These are phyloP conservation scores for Pyrus betulifolia DNA, from an alignment of 306 rosid genomes.

Conservation along the genomic window DNA sequence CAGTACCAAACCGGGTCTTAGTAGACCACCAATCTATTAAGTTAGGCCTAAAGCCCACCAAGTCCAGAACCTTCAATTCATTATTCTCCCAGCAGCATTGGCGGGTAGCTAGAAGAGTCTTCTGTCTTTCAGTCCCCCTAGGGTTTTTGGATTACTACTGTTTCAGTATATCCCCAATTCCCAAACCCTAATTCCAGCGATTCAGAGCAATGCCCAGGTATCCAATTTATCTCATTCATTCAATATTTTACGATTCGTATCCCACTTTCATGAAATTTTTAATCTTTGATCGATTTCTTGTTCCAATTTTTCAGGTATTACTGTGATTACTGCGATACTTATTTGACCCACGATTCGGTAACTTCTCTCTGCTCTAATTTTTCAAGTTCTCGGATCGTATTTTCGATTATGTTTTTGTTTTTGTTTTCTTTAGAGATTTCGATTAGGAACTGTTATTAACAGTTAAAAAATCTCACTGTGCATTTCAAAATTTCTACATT, in stretches of 20 bases:
- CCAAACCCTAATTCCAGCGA: background rate
- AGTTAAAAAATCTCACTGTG: too few species aligned
- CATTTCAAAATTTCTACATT: too few species aligned
- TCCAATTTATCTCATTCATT: background rate
- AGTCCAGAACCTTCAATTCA: background rate
- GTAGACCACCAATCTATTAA: background rate
- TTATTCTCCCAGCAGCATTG: too few species aligned
- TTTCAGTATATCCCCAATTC: background rate
- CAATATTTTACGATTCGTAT: background rate
- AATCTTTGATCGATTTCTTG: background rate
- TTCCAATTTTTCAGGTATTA: constrained; percentile 43
- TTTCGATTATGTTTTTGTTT: background rate
- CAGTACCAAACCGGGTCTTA: too few species aligned
- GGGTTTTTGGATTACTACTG: constrained; percentile 1
- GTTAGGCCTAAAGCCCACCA: background rate
- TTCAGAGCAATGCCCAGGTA: constrained; percentile 20
- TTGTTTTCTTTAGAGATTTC: background rate
- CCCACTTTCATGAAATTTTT: background rate
- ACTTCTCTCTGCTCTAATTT: background rate
- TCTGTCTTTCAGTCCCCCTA: background rate
- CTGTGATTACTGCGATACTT: constrained; percentile 87
- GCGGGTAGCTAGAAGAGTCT: background rate
- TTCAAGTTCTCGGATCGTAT: background rate
- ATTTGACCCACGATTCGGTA: constrained; percentile 85
- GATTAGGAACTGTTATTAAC: too few species aligned